Evolutionary conservation across 2,329 filamentous ascomycete species (phyloP), one percentile per base, ranked within the genome.

Genomic region (Daldinia eschscholtzii): DNA sequence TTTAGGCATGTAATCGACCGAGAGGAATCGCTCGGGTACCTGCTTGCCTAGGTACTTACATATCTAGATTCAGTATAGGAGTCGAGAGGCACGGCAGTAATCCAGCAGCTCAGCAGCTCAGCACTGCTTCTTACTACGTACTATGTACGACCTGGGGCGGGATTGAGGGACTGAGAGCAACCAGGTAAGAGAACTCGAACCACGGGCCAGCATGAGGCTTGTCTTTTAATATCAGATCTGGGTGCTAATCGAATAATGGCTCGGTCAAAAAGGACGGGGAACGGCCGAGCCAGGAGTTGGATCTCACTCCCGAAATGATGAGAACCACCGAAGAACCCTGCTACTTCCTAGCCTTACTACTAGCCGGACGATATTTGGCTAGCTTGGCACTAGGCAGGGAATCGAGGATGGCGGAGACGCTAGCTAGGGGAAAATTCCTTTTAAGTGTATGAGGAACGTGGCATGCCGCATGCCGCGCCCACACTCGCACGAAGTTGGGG

Each of bases 291-390:
- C 56, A 70, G 57, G 67, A 64, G 61, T 61, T 67, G 67, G 70
- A 70, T 72, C 70, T 72, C 59, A 61, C 61, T 65, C 70, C 64
- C 67, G 70, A 72, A 72, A 72, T 72, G 70, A 70, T 59, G 70
- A 70, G 70, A 72, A 70, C 65, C 70, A 68, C 70, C 70, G 67
- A 72, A 55, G 10, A 68, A 64, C 67, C 70, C 58, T 66, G 63
- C 63, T 52, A 57, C 20, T 52, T 64, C 50, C 48, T 71, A 69
- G 66, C 69, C 69, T 71, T 71, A 71, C 69, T 71, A 71, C 68
- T 65, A 60, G 53, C 55, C 55, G 59, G 50, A 55, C 23, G 48
- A 60, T 64, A 65, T 58, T 39, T 70, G 55, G 65, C 52, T 35
- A 65, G 57, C 68, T 70, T 70, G 65, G 68, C 68, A 46, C 65